These are phyloP conservation scores for Fraxinus americana DNA, from an alignment of 257 asterid genomes.

Conservation along the genomic window DNA sequence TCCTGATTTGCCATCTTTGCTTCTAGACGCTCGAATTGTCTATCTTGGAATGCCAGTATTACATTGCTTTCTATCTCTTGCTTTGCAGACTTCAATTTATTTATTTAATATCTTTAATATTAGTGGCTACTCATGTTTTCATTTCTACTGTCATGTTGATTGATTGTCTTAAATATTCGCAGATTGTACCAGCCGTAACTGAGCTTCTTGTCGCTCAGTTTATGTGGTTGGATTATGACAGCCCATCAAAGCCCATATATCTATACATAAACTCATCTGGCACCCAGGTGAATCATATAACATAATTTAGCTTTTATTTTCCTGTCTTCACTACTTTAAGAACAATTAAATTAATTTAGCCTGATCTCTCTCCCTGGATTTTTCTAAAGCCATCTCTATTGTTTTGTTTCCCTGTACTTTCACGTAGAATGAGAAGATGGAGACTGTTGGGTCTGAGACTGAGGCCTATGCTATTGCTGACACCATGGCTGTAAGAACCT, in stretches of 20 bases:
- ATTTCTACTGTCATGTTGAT: neutral
- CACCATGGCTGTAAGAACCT: slow-evolving; percentile 71
- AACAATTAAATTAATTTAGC: neutral
- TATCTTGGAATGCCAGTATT: slow-evolving; percentile 95
- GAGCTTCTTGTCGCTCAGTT: slow-evolving; percentile 89
- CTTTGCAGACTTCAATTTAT: slow-evolving; percentile 3
- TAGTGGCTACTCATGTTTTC: neutral
- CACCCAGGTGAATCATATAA: slow-evolving; percentile 62
- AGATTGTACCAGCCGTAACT: slow-evolving; percentile 91
- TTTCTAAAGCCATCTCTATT: slow-evolving; percentile 5
- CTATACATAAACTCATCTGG: slow-evolving; percentile 90
- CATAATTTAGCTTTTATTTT: slow-evolving; percentile 2
- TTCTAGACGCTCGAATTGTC: slow-evolving; percentile 89
- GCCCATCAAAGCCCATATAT: slow-evolving; percentile 78
- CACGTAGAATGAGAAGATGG: slow-evolving; percentile 69
- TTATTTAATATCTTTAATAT: slow-evolving; percentile 2
- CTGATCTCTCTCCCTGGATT: neutral
- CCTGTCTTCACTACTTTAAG: neutral
- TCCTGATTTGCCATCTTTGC: slow-evolving; percentile 93
- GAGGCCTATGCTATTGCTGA: slow-evolving; percentile 92
- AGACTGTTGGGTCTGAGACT: slow-evolving; percentile 87
- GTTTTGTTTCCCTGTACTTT: slow-evolving; percentile 16
- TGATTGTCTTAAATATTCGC: slow-evolving; percentile 26
- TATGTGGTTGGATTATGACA: slow-evolving; percentile 83
- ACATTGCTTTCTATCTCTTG: slow-evolving; percentile 21